Percentiles rank a stretch among this genome's conserved stretches.
Evolutionary conservation across 257 asterid species (phyloP).

Genomic region (Nicotiana sylvestris): DNA sequence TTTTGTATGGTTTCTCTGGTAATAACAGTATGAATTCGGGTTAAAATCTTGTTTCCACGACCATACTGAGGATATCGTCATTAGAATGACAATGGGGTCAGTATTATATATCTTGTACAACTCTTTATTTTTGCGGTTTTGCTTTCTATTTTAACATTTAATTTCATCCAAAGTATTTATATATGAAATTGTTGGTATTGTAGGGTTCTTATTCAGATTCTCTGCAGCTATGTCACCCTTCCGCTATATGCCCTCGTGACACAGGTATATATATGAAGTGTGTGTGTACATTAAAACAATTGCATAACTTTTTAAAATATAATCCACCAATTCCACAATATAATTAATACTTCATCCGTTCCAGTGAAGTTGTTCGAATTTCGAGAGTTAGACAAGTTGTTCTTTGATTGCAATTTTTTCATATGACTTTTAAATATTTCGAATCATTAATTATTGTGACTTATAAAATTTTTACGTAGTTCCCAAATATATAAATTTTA

Average conservation of each 20-base stretch:
- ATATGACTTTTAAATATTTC: no score
- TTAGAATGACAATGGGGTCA: constrained; percentile 86
- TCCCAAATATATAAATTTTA: no score
- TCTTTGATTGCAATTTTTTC: no score
- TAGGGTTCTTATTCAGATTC: constrained; percentile 69
- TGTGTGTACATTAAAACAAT: no score
- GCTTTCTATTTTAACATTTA: neutral
- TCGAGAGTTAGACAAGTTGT: no score
- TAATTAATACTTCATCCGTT: no score
- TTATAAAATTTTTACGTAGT: no score
- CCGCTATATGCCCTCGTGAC: constrained; percentile 95
- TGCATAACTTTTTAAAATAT: neutral
- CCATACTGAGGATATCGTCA: constrained; percentile 63
- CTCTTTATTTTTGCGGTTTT: neutral
- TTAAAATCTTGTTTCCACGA: constrained; percentile 77
- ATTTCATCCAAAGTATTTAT: neutral
- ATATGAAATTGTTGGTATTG: neutral
- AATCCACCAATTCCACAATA: no score
- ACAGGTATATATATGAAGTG: constrained; percentile 45
- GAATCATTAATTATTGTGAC: no score
- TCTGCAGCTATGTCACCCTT: constrained; percentile 90
- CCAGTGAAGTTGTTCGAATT: no score
- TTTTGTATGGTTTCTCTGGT: neutral
- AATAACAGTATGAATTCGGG: constrained; percentile 68
- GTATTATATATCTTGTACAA: neutral